A percentile compares a stretch with the other conserved stretches of the same genome.
Evolutionary conservation across 768 basidiomycete species (phyloP).

Genomic region (Tylopilus intermedius): DNA sequence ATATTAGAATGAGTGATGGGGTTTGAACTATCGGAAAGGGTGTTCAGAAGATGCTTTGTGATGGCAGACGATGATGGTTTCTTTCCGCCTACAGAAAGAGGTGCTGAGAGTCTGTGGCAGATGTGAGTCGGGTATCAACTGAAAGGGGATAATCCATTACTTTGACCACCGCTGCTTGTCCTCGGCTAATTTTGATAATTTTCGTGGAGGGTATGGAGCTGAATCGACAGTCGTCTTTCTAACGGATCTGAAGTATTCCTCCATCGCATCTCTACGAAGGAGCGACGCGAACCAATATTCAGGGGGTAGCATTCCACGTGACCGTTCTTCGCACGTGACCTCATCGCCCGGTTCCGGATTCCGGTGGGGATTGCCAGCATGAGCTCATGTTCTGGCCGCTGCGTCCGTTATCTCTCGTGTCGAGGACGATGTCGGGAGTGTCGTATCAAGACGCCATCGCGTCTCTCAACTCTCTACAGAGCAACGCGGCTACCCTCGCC

Average conservation of each 20-base stretch:
- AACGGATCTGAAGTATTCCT: constrained; percentile 20
- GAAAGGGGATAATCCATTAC: neutral
- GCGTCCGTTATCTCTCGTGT: constrained; percentile 4
- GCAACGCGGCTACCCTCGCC: constrained; percentile 90
- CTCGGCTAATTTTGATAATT: constrained; percentile 8
- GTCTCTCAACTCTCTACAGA: constrained; percentile 75
- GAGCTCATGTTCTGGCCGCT: constrained; percentile 7
- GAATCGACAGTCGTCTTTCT: constrained; percentile 16
- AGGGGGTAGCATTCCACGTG: constrained; percentile 13
- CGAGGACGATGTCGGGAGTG: constrained; percentile 45
- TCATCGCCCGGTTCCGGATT: too few relatives aligned
- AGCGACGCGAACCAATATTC: neutral
- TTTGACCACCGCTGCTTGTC: constrained; percentile 17
- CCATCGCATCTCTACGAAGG: constrained; percentile 12
- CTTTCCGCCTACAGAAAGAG: constrained; percentile 27
- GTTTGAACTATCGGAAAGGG: constrained; percentile 38
- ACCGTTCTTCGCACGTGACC: neutral
- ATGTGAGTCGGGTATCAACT: neutral
- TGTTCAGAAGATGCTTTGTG: constrained; percentile 57
- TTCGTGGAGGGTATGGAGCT: constrained; percentile 9
- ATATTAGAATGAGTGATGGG: constrained; percentile 76
- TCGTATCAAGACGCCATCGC: constrained; percentile 73
- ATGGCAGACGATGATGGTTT: constrained; percentile 41
- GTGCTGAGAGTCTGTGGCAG: constrained; percentile 26
- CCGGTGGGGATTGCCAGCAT: neutral